phyloP scores from a whole-genome alignment of 345 rosid species.

The Passiflora organensis region DNA sequence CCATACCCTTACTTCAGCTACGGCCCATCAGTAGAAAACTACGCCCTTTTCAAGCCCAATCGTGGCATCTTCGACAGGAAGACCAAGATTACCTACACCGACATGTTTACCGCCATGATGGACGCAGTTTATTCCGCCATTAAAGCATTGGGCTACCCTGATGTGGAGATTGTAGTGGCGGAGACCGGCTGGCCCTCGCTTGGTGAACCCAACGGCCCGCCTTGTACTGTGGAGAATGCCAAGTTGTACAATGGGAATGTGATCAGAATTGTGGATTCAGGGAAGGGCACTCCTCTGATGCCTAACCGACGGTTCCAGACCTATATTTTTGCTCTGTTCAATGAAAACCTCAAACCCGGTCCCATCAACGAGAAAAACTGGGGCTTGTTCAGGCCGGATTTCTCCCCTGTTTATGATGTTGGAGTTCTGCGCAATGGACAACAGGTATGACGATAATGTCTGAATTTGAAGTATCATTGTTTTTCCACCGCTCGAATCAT shows the following conservation, averaged over 20 bases:
- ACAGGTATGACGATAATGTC: too few relatives aligned
- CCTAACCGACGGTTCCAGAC: conserved; percentile 23
- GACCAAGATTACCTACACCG: conserved; percentile 11
- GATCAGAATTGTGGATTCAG: not conserved
- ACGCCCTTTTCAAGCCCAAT: conserved; percentile 14
- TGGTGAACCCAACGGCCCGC: conserved; percentile 12
- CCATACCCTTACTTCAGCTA: conserved; percentile 20
- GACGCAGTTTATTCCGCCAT: conserved; percentile 25
- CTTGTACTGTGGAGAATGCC: conserved; percentile 13
- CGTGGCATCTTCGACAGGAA: conserved; percentile 9
- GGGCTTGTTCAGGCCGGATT: conserved; percentile 23
- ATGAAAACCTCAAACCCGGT: conserved; percentile 23
- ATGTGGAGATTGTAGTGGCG: conserved; percentile 19
- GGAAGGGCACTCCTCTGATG: conserved; percentile 23
- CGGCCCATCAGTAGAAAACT: conserved; percentile 13
- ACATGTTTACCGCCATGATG: conserved; percentile 23
- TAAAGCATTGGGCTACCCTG: conserved; percentile 14
- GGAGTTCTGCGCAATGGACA: conserved; percentile 7
- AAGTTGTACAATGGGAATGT: conserved; percentile 15
- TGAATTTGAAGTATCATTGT: too few relatives aligned
- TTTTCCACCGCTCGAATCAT: too few relatives aligned
- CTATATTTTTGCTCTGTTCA: conserved; percentile 14
- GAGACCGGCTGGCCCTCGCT: conserved; percentile 31
- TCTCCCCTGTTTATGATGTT: conserved; percentile 17
- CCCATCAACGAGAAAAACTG: conserved; percentile 16